phyloP scores from a whole-genome alignment of 331 rosid species.

The Stylosanthes scabra region DNA sequence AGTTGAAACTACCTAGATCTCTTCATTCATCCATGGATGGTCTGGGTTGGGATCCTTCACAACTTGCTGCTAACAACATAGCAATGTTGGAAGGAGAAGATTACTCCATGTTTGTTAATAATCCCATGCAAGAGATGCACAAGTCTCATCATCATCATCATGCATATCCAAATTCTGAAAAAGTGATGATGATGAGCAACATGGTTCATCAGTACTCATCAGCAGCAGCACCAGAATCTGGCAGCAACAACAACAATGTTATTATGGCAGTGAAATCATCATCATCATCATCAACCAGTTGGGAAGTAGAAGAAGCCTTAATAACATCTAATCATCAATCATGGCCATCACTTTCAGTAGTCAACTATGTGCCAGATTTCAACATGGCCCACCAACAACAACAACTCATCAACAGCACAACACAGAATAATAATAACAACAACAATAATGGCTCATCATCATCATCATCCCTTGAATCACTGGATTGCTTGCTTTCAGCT shows the following conservation, averaged over 20 bases:
- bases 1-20: constrained; percentile 31
- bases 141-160: constrained; percentile 32
- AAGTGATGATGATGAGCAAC: background rate
- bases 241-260: background rate
- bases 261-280: constrained; percentile 29
- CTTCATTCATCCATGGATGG: constrained; percentile 67
- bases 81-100: constrained; percentile 59
- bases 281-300: constrained; percentile 39
- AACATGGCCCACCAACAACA: constrained; percentile 47
- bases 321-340: constrained; percentile 39
- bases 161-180: constrained; percentile 33
- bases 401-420: constrained; percentile 17
- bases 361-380: constrained; percentile 47
- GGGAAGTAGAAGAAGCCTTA: constrained; percentile 43
- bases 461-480: constrained; percentile 57
- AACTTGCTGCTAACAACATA: constrained; percentile 43
- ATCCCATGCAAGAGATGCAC: constrained; percentile 52
- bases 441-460: too few relatives aligned
- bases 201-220: constrained; percentile 31
- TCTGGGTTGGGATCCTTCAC: constrained; percentile 65
- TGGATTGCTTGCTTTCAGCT: constrained; percentile 81
- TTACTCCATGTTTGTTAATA: constrained; percentile 39
- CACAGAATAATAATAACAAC: too few relatives aligned
- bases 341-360: constrained; percentile 36
- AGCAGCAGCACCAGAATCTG: background rate